A percentile compares a stretch with the other conserved stretches of the same genome.
phyloP scores from a whole-genome alignment of 345 rosid genomes.

The Euphorbia peplus region DNA sequence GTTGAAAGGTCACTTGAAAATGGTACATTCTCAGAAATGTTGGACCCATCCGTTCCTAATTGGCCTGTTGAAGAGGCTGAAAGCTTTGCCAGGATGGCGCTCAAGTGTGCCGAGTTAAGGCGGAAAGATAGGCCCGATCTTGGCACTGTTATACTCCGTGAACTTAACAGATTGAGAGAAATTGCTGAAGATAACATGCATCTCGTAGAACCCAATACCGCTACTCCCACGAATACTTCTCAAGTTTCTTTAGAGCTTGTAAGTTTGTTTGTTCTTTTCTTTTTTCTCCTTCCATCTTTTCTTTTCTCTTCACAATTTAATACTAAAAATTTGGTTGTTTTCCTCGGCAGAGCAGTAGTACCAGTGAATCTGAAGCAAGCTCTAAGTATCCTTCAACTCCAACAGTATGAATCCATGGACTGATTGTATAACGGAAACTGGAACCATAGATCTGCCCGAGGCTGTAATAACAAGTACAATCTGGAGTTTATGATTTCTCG shows the following conservation, averaged over 20 bases:
- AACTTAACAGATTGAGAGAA: constrained; percentile 56
- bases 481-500: background rate
- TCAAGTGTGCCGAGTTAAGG: constrained; percentile 70
- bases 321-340: background rate
- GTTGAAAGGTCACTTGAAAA: constrained; percentile 58
- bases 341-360: background rate
- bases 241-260: constrained; percentile 39
- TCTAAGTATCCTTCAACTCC: background rate
- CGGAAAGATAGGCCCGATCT: constrained; percentile 82
- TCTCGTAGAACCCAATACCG: constrained; percentile 14
- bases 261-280: constrained; percentile 5
- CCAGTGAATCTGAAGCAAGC: background rate
- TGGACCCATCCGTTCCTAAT: constrained; percentile 62
- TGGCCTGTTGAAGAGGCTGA: constrained; percentile 83
- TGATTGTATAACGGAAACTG: no score
- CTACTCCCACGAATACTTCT: constrained; percentile 32
- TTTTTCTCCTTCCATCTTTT: background rate
- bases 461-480: background rate
- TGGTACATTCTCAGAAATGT: constrained; percentile 46
- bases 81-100: constrained; percentile 54
- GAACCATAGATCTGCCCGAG: background rate
- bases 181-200: constrained; percentile 52
- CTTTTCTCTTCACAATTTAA: background rate
- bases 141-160: constrained; percentile 63
- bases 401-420: background rate